These are phyloP conservation scores for Phytophthora lateralis DNA, from an alignment of 352 stramenopile species.

Conservation along the genomic window DNA sequence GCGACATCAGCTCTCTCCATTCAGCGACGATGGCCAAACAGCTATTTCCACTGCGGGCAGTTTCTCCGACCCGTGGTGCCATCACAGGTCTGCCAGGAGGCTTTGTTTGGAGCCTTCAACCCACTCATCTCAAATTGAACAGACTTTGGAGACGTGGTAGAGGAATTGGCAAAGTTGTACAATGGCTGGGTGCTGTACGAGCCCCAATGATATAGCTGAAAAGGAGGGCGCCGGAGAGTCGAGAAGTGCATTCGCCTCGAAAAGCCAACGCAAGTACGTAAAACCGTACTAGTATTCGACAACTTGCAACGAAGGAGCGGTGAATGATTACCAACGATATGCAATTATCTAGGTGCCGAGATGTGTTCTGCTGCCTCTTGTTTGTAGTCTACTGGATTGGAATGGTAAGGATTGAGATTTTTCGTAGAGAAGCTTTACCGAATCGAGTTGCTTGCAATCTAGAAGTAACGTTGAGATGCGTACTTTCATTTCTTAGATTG, in stretches of 20 bases:
- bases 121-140: slow-evolving; percentile 4
- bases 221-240: slow-evolving; percentile 14
- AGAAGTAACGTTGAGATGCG: background rate
- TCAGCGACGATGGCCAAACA: background rate
- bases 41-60: slow-evolving; percentile 28
- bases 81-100: background rate
- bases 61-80: slow-evolving; percentile 19
- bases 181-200: slow-evolving; percentile 33
- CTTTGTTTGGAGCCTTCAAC: background rate
- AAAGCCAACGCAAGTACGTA: slow-evolving; percentile 39
- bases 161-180: background rate
- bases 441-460: background rate
- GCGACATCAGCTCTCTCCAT: slow-evolving; percentile 18
- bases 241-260: slow-evolving; percentile 28
- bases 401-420: slow-evolving; percentile 46
- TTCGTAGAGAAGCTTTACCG: background rate
- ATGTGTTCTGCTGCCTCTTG: slow-evolving; percentile 78
- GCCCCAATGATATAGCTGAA: slow-evolving; percentile 14
- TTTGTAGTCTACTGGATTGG: slow-evolving; percentile 89
- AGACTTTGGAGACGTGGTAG: background rate
- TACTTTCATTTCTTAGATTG: slow-evolving; percentile 25
- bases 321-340: background rate
- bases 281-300: background rate
- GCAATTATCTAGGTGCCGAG: slow-evolving; percentile 57
- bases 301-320: background rate